phyloP scores from a whole-genome alignment of 352 stramenopile species.

The Blastocystis hominis region DNA sequence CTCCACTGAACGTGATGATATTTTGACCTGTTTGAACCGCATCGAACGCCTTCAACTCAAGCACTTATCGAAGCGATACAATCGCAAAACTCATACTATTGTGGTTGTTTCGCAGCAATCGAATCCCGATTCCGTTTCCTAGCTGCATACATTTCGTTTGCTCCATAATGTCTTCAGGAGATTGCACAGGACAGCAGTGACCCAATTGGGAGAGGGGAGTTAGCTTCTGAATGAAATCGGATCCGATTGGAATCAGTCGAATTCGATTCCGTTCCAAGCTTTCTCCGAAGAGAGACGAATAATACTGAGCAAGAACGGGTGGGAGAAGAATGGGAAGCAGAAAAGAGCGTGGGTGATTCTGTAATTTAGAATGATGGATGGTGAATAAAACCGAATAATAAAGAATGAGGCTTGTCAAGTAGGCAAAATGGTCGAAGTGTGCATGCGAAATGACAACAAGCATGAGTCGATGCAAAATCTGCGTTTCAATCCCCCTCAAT shows the following conservation, averaged over 20 bases:
- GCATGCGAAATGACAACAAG: constrained; percentile 13
- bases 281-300: background rate
- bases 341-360: constrained; percentile 5
- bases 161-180: background rate
- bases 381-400: background rate
- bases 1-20: constrained; percentile 37
- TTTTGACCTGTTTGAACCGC: background rate
- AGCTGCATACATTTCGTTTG: background rate
- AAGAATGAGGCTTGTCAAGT: background rate
- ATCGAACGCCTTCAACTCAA: background rate
- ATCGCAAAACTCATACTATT: background rate
- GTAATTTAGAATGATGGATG: background rate
- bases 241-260: background rate
- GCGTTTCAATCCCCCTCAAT: background rate
- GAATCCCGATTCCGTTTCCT: background rate
- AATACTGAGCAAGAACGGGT: background rate
- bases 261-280: background rate
- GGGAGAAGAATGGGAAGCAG: constrained; percentile 16
- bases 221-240: background rate
- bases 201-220: background rate
- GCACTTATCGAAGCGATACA: background rate
- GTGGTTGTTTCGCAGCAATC: constrained; percentile 8
- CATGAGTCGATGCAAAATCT: background rate
- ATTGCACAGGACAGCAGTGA: background rate
- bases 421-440: constrained; percentile 38